Evolutionary conservation across 208 protist species (phyloP), one percentile per base, ranked within the genome.

Genomic region (Acanthamoeba lenticulata): DNA sequence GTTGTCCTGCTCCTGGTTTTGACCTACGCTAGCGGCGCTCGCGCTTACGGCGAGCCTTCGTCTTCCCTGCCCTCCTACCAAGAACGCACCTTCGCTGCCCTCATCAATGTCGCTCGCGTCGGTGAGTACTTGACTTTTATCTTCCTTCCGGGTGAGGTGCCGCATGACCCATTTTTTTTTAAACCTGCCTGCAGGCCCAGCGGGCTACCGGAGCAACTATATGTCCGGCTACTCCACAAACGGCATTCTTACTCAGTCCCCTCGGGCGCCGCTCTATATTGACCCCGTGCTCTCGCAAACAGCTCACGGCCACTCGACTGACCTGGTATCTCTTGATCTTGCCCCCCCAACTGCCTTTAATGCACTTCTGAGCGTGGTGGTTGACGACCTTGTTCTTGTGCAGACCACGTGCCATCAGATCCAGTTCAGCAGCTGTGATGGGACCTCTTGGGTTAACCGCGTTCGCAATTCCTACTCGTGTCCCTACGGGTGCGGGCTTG

Each of bases 371-470:
- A n/a, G n/a, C n/a, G n/a, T n/a, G n/a, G n/a, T n/a, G n/a, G n/a
- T n/a, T n/a, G n/a, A n/a, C n/a, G n/a, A n/a, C n/a, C n/a, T n/a
- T n/a, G n/a, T n/a, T n/a, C n/a, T n/a, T n/a, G n/a, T n/a, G 13
- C 36, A 79, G 67, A 79, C 67, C 9, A 79, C 32, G 13, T 79
- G 67, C 38, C 67, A 79, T 29, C 7, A 24, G 36, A 36, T 79
- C 27, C 67, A 79, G 67, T 79, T 79, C 67, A 45, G 44, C 67
- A 79, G 67, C 67, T 79, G 67, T 36, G 36, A 79, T 29, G 67
- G 67, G 21, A 4, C 17, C 17, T 15, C 67, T 36, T 79, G 67
- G 67, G 13, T 3, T 1, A 79, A n/a, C 6, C 67, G 67, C 13
- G 67, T 79, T n/a, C 36, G 67, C 32, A 79, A 79, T 36, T 44